A percentile compares a stretch with the other conserved stretches of the same genome.
phyloP scores from a whole-genome alignment of 495 filamentous ascomycete genomes.

The Ramalina peruviana region DNA sequence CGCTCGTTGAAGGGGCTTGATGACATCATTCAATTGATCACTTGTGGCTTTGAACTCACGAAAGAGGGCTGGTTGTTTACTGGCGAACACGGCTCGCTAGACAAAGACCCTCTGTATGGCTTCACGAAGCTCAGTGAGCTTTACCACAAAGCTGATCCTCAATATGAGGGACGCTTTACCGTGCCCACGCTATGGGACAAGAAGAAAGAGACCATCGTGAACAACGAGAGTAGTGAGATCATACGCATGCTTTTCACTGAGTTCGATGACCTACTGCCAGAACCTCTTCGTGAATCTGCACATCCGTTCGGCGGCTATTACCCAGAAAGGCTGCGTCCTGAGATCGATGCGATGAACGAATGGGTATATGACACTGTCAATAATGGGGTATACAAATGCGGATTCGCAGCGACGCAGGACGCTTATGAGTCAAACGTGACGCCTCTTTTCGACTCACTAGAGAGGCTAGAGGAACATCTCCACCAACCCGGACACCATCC shows the following conservation, averaged over 20 bases:
- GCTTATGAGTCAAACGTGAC: constrained; percentile 47
- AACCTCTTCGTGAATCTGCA: constrained; percentile 29
- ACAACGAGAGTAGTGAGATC: constrained; percentile 77
- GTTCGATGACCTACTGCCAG: constrained; percentile 46
- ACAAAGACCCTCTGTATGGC: constrained; percentile 48
- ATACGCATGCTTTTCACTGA: constrained; percentile 51
- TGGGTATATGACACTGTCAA: constrained; percentile 57
- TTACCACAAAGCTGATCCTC: constrained; percentile 53
- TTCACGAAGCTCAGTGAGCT: constrained; percentile 53
- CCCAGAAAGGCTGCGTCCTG: constrained; percentile 32
- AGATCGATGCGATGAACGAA: constrained; percentile 49
- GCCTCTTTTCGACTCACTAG: constrained; percentile 47
- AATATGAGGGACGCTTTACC: constrained; percentile 63
- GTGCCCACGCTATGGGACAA: constrained; percentile 72
- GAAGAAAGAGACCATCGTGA: constrained; percentile 57
- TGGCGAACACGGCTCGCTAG: constrained; percentile 40
- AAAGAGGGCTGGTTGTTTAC: constrained; percentile 62
- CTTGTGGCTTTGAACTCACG: constrained; percentile 53
- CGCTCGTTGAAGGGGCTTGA: constrained; percentile 70
- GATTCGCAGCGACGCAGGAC: constrained; percentile 50
- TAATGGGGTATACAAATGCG: constrained; percentile 58
- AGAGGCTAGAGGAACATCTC: constrained; percentile 50
- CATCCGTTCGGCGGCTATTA: constrained; percentile 38
- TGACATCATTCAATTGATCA: constrained; percentile 51
- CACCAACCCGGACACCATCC: constrained; percentile 31